phyloP scores from a whole-genome alignment of 306 rosid species.

The Rosa chinensis region DNA sequence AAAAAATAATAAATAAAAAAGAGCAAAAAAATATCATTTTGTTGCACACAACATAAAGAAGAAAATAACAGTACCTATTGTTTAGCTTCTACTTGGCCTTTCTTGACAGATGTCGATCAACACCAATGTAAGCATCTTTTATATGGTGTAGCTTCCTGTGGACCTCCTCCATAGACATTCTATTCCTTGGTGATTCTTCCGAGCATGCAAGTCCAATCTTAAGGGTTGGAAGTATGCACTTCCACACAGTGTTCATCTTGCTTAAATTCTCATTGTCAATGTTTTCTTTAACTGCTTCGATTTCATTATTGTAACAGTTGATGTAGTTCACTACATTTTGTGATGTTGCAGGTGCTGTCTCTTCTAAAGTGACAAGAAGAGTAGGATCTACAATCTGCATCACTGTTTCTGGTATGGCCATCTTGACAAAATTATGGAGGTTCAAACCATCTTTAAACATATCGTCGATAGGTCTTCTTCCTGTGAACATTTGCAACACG shows the following conservation, averaged over 20 bases:
- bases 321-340: neutral
- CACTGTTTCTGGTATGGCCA: conserved; percentile 23
- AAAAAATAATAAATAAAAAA: too few relatives aligned
- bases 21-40: too few relatives aligned
- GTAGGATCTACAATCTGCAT: conserved; percentile 32
- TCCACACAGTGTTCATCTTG: neutral
- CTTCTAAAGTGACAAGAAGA: conserved; percentile 7
- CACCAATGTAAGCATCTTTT: neutral
- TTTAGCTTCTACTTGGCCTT: neutral
- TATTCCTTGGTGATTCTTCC: conserved; percentile 26
- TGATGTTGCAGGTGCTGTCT: neutral
- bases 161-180: conserved; percentile 33
- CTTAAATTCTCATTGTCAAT: neutral
- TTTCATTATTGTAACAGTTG: neutral
- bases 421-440: conserved; percentile 26
- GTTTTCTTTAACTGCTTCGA: neutral
- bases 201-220: conserved; percentile 38
- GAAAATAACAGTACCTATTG: neutral
- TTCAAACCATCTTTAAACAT: conserved; percentile 29
- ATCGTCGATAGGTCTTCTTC: conserved; percentile 35
- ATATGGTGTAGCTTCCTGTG: conserved; percentile 18
- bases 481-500: conserved; percentile 25
- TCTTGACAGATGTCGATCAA: too few relatives aligned
- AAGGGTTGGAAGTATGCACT: conserved; percentile 28
- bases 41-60: too few relatives aligned